Conservation (phyloP, 768 basidiomycete species). For the Lactifluus subvellereus region DNA sequence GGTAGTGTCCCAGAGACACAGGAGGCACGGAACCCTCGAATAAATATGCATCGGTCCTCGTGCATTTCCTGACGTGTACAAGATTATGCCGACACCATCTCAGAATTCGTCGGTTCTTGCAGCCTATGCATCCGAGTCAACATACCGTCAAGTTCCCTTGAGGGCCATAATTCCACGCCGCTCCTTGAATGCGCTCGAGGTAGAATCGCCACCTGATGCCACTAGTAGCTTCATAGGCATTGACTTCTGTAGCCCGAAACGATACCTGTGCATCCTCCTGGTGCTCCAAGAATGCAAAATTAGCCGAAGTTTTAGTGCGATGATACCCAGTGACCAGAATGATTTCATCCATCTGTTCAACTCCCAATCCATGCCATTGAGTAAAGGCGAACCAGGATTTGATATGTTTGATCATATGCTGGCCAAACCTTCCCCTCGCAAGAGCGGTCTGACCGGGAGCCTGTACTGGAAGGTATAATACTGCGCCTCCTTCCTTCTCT, state of each 20-base stretch:
- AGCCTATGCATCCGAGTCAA: not conserved
- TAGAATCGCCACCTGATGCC: not conserved
- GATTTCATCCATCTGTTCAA: not conserved
- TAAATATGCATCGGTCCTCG: not conserved
- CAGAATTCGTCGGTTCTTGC: too few relatives aligned
- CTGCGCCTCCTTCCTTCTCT: not conserved
- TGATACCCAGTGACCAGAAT: not conserved
- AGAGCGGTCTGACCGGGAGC: not conserved
- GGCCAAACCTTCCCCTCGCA: not conserved
- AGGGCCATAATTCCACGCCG: not conserved
- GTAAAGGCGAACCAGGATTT: not conserved
- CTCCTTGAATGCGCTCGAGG: not conserved
- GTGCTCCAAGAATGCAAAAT: not conserved
- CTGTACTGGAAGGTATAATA: not conserved
- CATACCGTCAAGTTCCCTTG: not conserved
- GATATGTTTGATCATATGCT: not conserved
- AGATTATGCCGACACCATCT: not conserved
- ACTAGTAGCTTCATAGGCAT: too few relatives aligned
- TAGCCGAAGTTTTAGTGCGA: not conserved
- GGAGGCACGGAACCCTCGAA: not conserved
- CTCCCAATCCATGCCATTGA: not conserved
- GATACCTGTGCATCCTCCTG: not conserved
- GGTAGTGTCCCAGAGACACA: too few relatives aligned
- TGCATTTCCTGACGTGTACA: not conserved
- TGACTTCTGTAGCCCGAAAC: not conserved